These are phyloP conservation scores for Fimicolochytrium jonesii DNA, from an alignment of 192 early-diverging fungal species.

Conservation along the genomic window DNA sequence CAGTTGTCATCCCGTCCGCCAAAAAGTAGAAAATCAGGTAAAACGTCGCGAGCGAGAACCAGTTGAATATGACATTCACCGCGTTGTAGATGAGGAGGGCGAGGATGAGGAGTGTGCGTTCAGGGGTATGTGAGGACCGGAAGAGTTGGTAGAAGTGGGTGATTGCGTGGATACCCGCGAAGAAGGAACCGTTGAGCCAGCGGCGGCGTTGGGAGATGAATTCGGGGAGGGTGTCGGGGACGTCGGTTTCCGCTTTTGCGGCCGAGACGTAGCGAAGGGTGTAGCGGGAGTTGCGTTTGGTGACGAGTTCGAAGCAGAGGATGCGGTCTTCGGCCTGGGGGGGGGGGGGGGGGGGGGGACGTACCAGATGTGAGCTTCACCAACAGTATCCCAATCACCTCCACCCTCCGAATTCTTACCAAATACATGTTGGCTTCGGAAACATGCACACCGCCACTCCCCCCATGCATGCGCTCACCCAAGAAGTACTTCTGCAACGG, in stretches of 20 bases:
- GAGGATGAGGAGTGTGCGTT: conserved; percentile 59
- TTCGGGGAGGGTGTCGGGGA: conserved; percentile 69
- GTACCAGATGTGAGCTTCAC: not conserved
- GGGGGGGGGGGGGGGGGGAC: conserved; percentile 40
- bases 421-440: conserved; percentile 74
- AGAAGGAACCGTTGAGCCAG: conserved; percentile 84
- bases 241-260: conserved; percentile 76
- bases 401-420: too few relatives aligned
- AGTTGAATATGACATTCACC: conserved; percentile 67
- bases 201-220: conserved; percentile 71
- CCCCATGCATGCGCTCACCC: conserved; percentile 63
- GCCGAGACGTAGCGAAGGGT: conserved; percentile 64
- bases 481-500: conserved; percentile 77
- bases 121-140: conserved; percentile 58
- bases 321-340: conserved; percentile 84
- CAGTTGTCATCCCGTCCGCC: conserved; percentile 21
- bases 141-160: conserved; percentile 66
- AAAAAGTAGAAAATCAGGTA: conserved; percentile 53
- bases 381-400: not conserved
- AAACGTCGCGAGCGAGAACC: conserved; percentile 71
- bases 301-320: conserved; percentile 79
- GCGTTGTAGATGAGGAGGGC: conserved; percentile 61
- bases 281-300: conserved; percentile 70
- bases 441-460: conserved; percentile 37
- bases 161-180: conserved; percentile 73